Conservation (phyloP, 2,329 filamentous ascomycete genomes). For the Macrophomina phaseolina region DNA sequence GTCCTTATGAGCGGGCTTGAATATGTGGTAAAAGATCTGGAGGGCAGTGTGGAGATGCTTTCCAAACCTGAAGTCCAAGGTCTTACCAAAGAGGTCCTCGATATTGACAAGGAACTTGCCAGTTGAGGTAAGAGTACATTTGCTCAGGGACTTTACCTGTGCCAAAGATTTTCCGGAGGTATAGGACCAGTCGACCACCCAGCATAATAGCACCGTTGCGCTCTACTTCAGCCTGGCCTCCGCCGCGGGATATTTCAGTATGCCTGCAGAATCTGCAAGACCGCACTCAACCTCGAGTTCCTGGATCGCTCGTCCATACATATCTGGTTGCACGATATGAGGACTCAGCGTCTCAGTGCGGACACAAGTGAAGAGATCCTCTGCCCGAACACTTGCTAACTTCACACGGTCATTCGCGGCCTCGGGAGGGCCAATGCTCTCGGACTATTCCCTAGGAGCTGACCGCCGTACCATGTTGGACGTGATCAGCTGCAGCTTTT, state of each 20-base stretch:
- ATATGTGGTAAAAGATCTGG: slow-evolving; percentile 61
- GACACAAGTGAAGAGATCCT: too few relatives aligned
- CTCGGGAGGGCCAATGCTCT: neutral
- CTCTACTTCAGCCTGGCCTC: too few relatives aligned
- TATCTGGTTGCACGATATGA: too few relatives aligned
- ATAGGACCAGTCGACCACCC: too few relatives aligned
- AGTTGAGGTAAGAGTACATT: neutral
- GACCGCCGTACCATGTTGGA: neutral
- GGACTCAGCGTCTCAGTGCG: too few relatives aligned
- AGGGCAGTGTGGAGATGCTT: slow-evolving; percentile 54
- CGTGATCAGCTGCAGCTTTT: neutral
- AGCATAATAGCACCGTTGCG: too few relatives aligned
- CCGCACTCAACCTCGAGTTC: too few relatives aligned
- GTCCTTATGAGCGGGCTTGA: slow-evolving; percentile 61
- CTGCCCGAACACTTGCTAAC: too few relatives aligned
- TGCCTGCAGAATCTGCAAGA: too few relatives aligned
- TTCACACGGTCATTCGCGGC: neutral
- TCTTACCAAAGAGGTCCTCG: slow-evolving; percentile 42
- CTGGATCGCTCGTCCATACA: too few relatives aligned
- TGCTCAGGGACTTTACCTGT: neutral
- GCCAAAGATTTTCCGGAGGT: too few relatives aligned
- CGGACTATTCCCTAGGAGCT: neutral
- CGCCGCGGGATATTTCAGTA: too few relatives aligned
- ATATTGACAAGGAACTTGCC: slow-evolving; percentile 34
- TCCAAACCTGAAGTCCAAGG: slow-evolving; percentile 44